These are phyloP conservation scores for Lagenidium sp. DNA, from an alignment of 352 stramenopile species.

Conservation along the genomic window DNA sequence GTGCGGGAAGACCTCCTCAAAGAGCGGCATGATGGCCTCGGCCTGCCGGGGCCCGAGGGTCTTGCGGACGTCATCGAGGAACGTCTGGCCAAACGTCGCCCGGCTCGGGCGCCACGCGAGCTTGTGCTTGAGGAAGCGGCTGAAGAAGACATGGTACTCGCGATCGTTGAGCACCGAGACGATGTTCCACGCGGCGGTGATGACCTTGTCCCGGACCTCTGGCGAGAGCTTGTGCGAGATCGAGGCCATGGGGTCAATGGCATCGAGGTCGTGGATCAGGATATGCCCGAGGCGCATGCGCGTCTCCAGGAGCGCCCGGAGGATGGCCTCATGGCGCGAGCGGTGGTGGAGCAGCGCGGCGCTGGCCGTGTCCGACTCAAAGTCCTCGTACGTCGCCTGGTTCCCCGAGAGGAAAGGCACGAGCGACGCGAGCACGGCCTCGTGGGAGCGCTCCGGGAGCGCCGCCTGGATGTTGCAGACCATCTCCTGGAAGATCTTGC, in stretches of 20 bases:
- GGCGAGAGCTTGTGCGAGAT: conserved; percentile 47
- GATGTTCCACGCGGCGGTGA: conserved; percentile 82
- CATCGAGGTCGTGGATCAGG: conserved; percentile 75
- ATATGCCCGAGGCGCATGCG: conserved; percentile 82
- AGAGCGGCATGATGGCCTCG: conserved; percentile 68
- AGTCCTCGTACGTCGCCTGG: conserved; percentile 64
- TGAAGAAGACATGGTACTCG: conserved; percentile 85
- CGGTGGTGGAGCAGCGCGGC: conserved; percentile 67
- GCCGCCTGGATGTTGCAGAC: conserved; percentile 79
- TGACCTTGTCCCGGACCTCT: conserved; percentile 64
- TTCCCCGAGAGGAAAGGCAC: conserved; percentile 77
- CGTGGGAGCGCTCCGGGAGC: conserved; percentile 55
- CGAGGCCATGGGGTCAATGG: conserved; percentile 48
- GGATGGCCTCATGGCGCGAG: conserved; percentile 71
- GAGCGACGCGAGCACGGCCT: conserved; percentile 46
- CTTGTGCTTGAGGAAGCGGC: conserved; percentile 82
- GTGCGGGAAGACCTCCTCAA: conserved; percentile 66
- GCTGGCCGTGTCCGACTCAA: conserved; percentile 52
- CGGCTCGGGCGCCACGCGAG: conserved; percentile 76
- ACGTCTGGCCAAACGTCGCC: conserved; percentile 68
- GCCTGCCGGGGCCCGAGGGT: conserved; percentile 45
- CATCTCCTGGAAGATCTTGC: conserved; percentile 86
- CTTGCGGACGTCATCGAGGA: conserved; percentile 64
- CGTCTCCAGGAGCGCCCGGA: conserved; percentile 67
- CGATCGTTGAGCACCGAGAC: conserved; percentile 75